A percentile compares a stretch with the other conserved stretches of the same genome.
Evolutionary conservation across 148 eudicot genomes (phyloP).

Genomic region (Polygonum maritimum): DNA sequence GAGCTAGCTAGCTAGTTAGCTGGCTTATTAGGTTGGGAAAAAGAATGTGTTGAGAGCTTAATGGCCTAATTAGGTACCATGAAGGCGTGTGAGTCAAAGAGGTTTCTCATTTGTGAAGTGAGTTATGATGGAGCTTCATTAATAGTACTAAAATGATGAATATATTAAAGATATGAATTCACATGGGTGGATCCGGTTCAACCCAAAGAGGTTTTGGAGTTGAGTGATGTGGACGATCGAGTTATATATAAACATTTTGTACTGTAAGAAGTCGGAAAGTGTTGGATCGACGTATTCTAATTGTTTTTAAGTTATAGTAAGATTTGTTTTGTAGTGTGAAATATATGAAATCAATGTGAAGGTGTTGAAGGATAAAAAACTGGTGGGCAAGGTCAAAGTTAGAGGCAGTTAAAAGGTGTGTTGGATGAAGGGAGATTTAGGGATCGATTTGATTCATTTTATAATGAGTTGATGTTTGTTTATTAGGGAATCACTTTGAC

Average conservation of each 20-base stretch:
- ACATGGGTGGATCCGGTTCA: slow-evolving; percentile 1
- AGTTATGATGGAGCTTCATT: too few relatives aligned
- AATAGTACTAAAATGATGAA: too few relatives aligned
- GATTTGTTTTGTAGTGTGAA: background rate
- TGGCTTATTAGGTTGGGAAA: background rate
- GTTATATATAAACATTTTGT: too few relatives aligned
- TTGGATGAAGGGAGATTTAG: background rate
- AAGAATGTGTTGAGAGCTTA: background rate
- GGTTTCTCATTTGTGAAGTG: background rate
- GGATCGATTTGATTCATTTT: background rate
- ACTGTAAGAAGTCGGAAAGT: background rate
- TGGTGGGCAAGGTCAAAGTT: slow-evolving; percentile 1
- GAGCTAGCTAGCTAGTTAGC: background rate
- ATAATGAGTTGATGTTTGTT: background rate
- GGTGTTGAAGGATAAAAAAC: background rate
- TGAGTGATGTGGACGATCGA: too few relatives aligned
- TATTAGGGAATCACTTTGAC: background rate
- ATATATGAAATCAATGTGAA: background rate
- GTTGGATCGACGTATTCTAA: background rate
- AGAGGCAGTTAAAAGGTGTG: background rate
- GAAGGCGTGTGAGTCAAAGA: background rate
- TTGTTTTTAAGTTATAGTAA: background rate
- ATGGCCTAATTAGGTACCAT: background rate
- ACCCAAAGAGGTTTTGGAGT: background rate
- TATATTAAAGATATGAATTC: background rate